Conservation (phyloP, 2,329 filamentous ascomycete genomes). For the Torrubiellomyces zombiae region DNA sequence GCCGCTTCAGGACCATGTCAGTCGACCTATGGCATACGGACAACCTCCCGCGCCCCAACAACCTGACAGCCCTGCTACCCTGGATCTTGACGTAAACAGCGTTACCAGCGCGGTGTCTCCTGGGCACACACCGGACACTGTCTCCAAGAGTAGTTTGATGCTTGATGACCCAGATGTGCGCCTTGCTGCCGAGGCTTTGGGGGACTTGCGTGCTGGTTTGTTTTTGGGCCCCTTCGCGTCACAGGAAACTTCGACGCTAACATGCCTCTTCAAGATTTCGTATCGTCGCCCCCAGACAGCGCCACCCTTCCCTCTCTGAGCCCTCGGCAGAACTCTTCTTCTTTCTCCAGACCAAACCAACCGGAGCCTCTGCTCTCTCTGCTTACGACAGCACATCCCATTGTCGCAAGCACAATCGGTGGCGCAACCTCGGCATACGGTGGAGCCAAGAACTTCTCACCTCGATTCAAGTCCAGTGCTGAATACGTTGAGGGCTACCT, state of each 20-base stretch:
- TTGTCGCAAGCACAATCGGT: conserved; percentile 72
- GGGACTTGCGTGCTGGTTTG: conserved; percentile 57
- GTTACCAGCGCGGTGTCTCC: conserved; percentile 26
- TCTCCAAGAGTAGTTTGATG: conserved; percentile 31
- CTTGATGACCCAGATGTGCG: conserved; percentile 52
- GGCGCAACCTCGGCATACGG: conserved; percentile 74
- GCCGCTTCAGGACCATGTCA: conserved; percentile 12
- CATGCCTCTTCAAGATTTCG: conserved; percentile 33
- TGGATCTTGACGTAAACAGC: conserved; percentile 30
- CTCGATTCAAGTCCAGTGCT: conserved; percentile 73
- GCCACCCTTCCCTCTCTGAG: conserved; percentile 23
- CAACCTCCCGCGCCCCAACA: conserved; percentile 14
- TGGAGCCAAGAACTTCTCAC: conserved; percentile 77
- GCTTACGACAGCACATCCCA: conserved; percentile 73
- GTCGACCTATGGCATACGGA: conserved; percentile 30
- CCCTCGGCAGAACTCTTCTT: conserved; percentile 9
- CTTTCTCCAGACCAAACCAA: conserved; percentile 24
- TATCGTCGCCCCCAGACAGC: conserved; percentile 41
- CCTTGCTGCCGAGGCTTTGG: conserved; percentile 58
- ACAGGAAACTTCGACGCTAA: background rate
- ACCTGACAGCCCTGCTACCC: conserved; percentile 27
- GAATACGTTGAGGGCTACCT: conserved; percentile 84
- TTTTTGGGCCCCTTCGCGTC: conserved; percentile 4
- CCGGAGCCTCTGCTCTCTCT: conserved; percentile 73
- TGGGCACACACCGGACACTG: conserved; percentile 25